phyloP scores from a whole-genome alignment of 257 asterid genomes.

The Solanum acaule region DNA sequence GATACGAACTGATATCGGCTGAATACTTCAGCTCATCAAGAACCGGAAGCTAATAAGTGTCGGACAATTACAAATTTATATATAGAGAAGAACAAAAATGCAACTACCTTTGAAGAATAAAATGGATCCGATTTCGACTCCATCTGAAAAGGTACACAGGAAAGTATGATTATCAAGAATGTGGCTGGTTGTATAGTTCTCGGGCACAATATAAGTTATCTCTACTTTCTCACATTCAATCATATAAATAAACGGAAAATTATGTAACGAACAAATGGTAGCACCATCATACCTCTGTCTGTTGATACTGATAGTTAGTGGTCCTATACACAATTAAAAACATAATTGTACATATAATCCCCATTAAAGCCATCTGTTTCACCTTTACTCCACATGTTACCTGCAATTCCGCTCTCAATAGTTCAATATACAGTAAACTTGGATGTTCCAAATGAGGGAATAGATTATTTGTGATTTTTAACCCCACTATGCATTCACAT shows the following conservation, averaged over 20 bases:
- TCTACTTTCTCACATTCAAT: neutral
- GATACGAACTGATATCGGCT: neutral
- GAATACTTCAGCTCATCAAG: neutral
- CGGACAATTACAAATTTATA: neutral
- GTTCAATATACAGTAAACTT: neutral
- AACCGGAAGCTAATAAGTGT: neutral
- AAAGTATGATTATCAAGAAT: neutral
- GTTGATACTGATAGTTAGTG: slow-evolving; percentile 57
- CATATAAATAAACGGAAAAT: neutral
- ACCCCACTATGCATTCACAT: slow-evolving; percentile 3
- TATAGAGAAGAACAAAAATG: neutral
- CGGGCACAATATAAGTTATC: neutral
- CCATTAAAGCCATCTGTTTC: slow-evolving; percentile 58
- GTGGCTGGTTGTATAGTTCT: neutral
- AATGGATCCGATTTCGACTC: slow-evolving; percentile 35
- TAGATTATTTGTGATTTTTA: neutral
- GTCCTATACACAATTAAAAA: slow-evolving; percentile 48
- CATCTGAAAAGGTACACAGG: slow-evolving; percentile 30
- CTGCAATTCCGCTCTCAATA: slow-evolving; percentile 10
- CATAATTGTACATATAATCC: slow-evolving; percentile 46
- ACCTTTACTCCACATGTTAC: slow-evolving; percentile 43
- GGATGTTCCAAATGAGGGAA: neutral
- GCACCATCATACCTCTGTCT: slow-evolving; percentile 32
- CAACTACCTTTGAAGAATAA: slow-evolving; percentile 30
- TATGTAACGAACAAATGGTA: neutral